Evolutionary conservation across 345 rosid species (phyloP), one percentile per base, ranked within the genome.

Genomic region (Schrenkiella parvula): DNA sequence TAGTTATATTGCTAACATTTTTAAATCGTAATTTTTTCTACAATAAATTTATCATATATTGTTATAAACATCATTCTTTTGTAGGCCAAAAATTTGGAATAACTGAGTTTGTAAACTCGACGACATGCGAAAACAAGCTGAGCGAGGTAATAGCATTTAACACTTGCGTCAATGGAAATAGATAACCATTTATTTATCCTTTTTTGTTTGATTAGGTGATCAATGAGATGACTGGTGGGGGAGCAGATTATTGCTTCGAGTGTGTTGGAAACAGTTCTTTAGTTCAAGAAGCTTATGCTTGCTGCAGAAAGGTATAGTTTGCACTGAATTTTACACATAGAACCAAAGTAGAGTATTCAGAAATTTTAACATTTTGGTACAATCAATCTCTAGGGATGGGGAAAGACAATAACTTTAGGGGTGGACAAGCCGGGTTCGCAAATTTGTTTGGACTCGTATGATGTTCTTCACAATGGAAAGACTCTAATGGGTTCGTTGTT

Each of bases 201-300:
- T n/a, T n/a, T n/a, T n/a, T 32, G 55, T 70, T 56, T 32, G 55
- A 64, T 56, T 19, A 78, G 78, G 81, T 82, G 73, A 80, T 91
- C 66, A 80, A 50, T n/a, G 92, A 88, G 72, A 87, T 91, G 86
- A 91, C 95, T 8, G 75, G 54, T 64, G 92, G 88, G 14, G 92
- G 95, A 32, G 97, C 97, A 50, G 97, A 91, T 73, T 85, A 88
- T 63, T 87, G 95, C 79, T 88, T 91, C 46, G 97, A 91, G 59
- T 87, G 95, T 52, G 91, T 85, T 58, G 97, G 95, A 53, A 13
- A 68, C 60, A 68, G 85, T 58, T 80, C 84, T 37, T 38, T 88
- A 62, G 87, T 87, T 66, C 81, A 80, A 2, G 89, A 91, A 81
- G 92, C 95, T 55, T 87, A 82, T 73, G 85, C 87, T 68, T 82